Base-by-base conservation (phyloP, 176 grass and related monocot species). In the Avena atlantica region DNA sequence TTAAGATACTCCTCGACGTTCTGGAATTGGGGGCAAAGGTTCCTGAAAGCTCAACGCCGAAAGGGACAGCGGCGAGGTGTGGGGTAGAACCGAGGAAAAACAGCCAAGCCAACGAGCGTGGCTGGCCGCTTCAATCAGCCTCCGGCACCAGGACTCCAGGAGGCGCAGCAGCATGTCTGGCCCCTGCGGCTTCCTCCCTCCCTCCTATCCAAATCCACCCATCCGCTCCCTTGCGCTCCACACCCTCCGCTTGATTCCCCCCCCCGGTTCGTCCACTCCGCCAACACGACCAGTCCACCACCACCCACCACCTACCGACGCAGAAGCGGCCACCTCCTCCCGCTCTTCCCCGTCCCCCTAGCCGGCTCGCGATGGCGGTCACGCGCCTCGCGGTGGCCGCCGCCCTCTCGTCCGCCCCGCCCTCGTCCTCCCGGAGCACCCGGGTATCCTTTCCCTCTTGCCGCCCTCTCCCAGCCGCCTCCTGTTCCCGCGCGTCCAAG, bases 351-450 rank as follows among this genome's bases (percentile, higher is more conserved):
- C 79, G 12, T 31, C 5, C 63, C 15, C 11, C 20, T 2, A 29
- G 9, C 52, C 36, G 40, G 27, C 79, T 65, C 49, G 55, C 82
- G 75, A 93, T 93, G 92, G 89, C 86, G 66, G 86, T 91, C 78
- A 88, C 86, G 83, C 89, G 86, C 72, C 69, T 91, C 78, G 83
- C 88, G 53, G 89, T 91, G 89, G 83, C 92, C 78, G 89, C 86
- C 83, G 68, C 86, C 23, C 49, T 80, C 59, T 74, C 79, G 25
- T 50, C 45, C 27, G 66, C 83, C 37, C 89, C 92, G 58, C 86
- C 75, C 2, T 90, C 92, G 67, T 90, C 92, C 88, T 79, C 89
- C 23, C 68, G 14, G 79, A 66, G 31, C 86, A 83, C 74, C 73
- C 20, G 71, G 23, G 47, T 6, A 7, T 48, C 51, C 31, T 55